Evolutionary conservation across 2,329 filamentous ascomycete species (phyloP), one percentile per base, ranked within the genome.

Genomic region (Colletotrichum sublineola): DNA sequence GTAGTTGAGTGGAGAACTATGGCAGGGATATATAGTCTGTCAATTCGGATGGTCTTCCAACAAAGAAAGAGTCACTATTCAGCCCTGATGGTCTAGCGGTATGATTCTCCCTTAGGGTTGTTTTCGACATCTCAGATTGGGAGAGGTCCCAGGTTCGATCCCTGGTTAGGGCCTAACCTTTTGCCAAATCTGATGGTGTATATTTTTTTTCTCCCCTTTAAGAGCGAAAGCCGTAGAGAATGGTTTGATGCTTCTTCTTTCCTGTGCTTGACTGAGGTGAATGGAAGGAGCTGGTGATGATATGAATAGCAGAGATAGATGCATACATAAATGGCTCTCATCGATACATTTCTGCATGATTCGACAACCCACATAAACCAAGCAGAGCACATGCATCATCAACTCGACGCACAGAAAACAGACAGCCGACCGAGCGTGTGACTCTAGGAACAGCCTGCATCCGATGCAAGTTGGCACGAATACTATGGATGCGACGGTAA

Each of bases 91-190:
- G 68, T 70, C 68, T 70, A 70, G 68, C 68, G 68, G 68, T 70
- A 70, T 70, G 68, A 70, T 70, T 70, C 68, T 70, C 68, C 68
- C 68, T 70, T 70, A 70, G 68, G 68, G 68, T 58, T 56, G 33
- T 55, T 24, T 15, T 1, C 0, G 9, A 20, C 12, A 15, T 5
- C 42, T 24, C 2, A 18, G 0, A 1, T 1, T 70, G 68, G 68
- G 68, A 70, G 68, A 70, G 68, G 68, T 70, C 68, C 68, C 68
- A 70, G 68, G 68, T 70, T 70, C 68, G 68, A 70, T 67, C 63
- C 68, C 68, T 70, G 68, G 68, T 70, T 67, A 70, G 68, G 68
- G 68, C 68, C 68, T 12, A 29, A 0, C 3, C 18, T 70, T 67
- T 67, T 67, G 38, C 40, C 3, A 4, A 4, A 7, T 44, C 2